Conservation (phyloP, 192 early-diverging fungal species). For the Coemansia asiatica region DNA sequence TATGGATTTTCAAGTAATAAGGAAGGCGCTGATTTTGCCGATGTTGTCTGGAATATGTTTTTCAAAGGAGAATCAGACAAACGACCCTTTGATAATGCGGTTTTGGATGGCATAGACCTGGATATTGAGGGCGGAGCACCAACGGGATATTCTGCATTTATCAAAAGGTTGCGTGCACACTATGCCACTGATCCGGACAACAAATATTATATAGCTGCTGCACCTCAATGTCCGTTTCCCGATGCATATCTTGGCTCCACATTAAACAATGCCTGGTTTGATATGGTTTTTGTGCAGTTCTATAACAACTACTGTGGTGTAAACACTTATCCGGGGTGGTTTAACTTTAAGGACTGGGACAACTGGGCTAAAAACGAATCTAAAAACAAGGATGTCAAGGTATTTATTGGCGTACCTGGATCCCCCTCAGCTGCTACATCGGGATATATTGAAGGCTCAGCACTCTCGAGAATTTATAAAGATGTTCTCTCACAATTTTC, state of each 20-base stretch:
- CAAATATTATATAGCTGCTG: slow-evolving; percentile 59
- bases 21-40: slow-evolving; percentile 46
- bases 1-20: slow-evolving; percentile 56
- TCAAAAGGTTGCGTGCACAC: slow-evolving; percentile 47
- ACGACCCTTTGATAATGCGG: slow-evolving; percentile 61
- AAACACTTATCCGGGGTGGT: slow-evolving; percentile 20
- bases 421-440: slow-evolving; percentile 38
- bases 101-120: slow-evolving; percentile 66
- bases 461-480: slow-evolving; percentile 27
- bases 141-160: slow-evolving; percentile 54
- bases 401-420: slow-evolving; percentile 53
- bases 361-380: slow-evolving; percentile 54
- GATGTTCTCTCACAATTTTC: slow-evolving; percentile 26
- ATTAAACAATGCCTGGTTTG: slow-evolving; percentile 56
- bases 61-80: slow-evolving; percentile 57
- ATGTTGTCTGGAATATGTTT: slow-evolving; percentile 60
- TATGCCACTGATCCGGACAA: slow-evolving; percentile 49
- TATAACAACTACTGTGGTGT: slow-evolving; percentile 63
- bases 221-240: slow-evolving; percentile 60
- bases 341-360: slow-evolving; percentile 58
- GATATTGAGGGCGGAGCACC: slow-evolving; percentile 58
- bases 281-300: slow-evolving; percentile 61
- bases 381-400: slow-evolving; percentile 50
- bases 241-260: slow-evolving; percentile 52
- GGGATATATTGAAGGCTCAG: slow-evolving; percentile 36